Percentiles rank a stretch among this genome's conserved stretches.
phyloP scores from a whole-genome alignment of 2,329 filamentous ascomycete genomes.

The Colletotrichum tanaceti region DNA sequence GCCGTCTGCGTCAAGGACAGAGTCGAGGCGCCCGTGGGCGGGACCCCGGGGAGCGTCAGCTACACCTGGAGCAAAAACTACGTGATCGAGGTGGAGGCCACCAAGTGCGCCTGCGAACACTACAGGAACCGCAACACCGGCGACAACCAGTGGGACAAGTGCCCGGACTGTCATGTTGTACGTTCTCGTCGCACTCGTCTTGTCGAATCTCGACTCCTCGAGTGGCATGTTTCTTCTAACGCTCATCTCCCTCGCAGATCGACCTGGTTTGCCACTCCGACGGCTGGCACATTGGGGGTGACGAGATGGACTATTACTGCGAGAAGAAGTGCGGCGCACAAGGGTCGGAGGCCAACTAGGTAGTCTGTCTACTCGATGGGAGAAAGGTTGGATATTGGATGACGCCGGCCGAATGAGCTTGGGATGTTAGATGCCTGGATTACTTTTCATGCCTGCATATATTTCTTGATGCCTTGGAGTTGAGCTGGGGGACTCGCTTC shows the following conservation, averaged over 20 bases:
- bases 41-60: constrained; percentile 29
- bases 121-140: constrained; percentile 41
- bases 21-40: constrained; percentile 13
- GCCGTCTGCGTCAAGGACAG: constrained; percentile 18
- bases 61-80: constrained; percentile 34
- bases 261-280: constrained; percentile 35
- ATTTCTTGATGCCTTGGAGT: background rate
- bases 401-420: background rate
- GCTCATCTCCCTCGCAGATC: background rate
- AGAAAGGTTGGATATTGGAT: background rate
- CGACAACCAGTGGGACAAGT: constrained; percentile 41
- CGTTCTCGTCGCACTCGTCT: background rate
- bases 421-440: background rate
- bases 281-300: constrained; percentile 39
- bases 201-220: too few species aligned
- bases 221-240: rapidly evolving
- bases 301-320: constrained; percentile 40
- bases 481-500: constrained; percentile 8
- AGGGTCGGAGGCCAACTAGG: constrained; percentile 36
- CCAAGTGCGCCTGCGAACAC: constrained; percentile 38
- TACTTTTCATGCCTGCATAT: background rate
- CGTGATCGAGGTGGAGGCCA: constrained; percentile 35
- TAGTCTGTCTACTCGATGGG: background rate
- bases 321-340: constrained; percentile 39
- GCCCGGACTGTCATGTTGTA: constrained; percentile 39